These are phyloP conservation scores for Catharanthus roseus DNA, from an alignment of 257 asterid species.

Conservation along the genomic window DNA sequence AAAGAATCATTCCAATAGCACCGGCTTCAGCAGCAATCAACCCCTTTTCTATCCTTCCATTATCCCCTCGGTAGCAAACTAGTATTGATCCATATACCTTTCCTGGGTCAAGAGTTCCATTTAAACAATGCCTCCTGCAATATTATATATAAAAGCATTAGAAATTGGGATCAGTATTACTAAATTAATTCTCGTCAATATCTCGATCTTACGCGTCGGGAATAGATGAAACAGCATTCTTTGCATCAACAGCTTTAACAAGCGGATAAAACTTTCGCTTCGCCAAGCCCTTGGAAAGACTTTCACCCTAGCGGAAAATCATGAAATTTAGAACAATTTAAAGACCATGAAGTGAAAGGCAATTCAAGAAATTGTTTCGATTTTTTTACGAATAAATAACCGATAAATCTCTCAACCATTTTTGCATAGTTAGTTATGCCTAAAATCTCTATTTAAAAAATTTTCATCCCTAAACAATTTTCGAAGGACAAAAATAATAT, in stretches of 20 bases:
- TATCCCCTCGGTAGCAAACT: constrained; percentile 46
- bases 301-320: constrained; percentile 42
- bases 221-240: constrained; percentile 22
- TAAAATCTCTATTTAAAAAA: too few relatives aligned
- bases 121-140: constrained; percentile 40
- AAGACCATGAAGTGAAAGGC: background rate
- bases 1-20: constrained; percentile 59
- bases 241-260: constrained; percentile 36
- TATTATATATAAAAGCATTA: background rate
- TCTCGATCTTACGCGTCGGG: constrained; percentile 34
- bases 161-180: too few relatives aligned
- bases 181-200: too few relatives aligned
- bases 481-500: too few relatives aligned
- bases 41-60: constrained; percentile 33
- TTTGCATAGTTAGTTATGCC: too few relatives aligned
- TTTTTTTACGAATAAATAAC: too few relatives aligned
- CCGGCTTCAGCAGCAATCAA: constrained; percentile 37
- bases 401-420: too few relatives aligned
- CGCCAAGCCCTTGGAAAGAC: constrained; percentile 37
- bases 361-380: background rate
- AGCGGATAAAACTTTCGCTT: constrained; percentile 26
- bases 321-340: too few relatives aligned
- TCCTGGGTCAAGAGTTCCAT: constrained; percentile 31
- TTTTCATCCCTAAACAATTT: too few relatives aligned
- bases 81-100: constrained; percentile 58